Conservation (phyloP, 306 rosid species). For the Dalbergia cultrata region DNA sequence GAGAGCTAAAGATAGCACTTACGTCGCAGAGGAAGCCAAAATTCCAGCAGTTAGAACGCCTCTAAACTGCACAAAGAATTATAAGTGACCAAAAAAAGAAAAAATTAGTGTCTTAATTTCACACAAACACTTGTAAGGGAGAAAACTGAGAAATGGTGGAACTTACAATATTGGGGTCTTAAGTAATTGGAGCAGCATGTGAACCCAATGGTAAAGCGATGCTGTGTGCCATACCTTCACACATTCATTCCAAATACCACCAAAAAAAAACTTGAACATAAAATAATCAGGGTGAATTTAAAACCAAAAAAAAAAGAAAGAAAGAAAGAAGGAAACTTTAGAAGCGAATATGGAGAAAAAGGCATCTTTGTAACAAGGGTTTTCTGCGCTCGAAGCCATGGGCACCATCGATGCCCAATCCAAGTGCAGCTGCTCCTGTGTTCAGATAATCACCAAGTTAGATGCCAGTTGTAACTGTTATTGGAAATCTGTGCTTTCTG, state of each 20-base stretch:
- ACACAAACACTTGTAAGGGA: not conserved
- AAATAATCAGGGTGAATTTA: not conserved
- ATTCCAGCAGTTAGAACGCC: constrained; percentile 86
- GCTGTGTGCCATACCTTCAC: constrained; percentile 96
- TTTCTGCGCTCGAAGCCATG: constrained; percentile 84
- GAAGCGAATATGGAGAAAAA: constrained; percentile 12
- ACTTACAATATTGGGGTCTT: constrained; percentile 80
- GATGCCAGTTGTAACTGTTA: too few relatives aligned
- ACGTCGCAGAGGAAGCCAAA: constrained; percentile 92
- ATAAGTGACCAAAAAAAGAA: not conserved
- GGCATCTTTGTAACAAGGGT: constrained; percentile 83
- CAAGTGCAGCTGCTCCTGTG: constrained; percentile 89
- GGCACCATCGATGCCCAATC: constrained; percentile 89
- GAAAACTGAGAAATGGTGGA: constrained; percentile 15
- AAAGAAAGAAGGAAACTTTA: constrained; percentile 27
- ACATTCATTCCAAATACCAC: constrained; percentile 5
- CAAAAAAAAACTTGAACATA: not conserved
- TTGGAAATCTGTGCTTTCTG: too few relatives aligned
- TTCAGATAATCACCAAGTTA: constrained; percentile 21
- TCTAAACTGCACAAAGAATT: constrained; percentile 74
- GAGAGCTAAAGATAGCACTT: constrained; percentile 52
- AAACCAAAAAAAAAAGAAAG: not conserved
- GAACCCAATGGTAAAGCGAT: constrained; percentile 91
- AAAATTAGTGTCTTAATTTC: not conserved
- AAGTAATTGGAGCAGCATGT: constrained; percentile 82